These are phyloP conservation scores for Pachysandra terminalis DNA, from an alignment of 164 flowering plant species.

Conservation along the genomic window DNA sequence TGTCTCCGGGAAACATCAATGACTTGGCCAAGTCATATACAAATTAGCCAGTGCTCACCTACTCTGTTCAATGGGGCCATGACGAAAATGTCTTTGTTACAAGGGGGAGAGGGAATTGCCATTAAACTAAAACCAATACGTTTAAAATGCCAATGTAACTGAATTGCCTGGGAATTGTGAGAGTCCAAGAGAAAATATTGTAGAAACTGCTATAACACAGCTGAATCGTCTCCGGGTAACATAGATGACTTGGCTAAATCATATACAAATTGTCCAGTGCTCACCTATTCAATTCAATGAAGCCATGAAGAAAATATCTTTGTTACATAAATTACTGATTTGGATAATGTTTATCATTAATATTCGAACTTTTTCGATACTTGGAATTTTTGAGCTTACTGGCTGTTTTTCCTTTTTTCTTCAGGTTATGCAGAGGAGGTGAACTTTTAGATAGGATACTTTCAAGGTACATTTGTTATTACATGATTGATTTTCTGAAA, in stretches of 20 bases:
- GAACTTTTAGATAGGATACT: constrained; percentile 86
- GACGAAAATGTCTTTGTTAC: too few species aligned
- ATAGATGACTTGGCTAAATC: too few species aligned
- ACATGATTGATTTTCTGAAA: not conserved
- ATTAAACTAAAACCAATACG: not conserved
- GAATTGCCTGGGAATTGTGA: not conserved
- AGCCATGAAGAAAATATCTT: too few species aligned
- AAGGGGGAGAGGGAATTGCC: too few species aligned
- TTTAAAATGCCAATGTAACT: not conserved
- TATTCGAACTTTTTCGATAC: not conserved
- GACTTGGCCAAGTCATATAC: too few species aligned
- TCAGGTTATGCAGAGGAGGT: constrained; percentile 90
- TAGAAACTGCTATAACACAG: too few species aligned
- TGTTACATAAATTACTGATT: too few species aligned
- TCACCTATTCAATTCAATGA: too few species aligned
- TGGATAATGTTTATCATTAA: too few species aligned
- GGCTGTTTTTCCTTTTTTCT: constrained; percentile 8
- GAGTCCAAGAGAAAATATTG: not conserved
- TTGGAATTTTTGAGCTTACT: constrained; percentile 2
- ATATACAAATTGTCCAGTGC: not conserved
- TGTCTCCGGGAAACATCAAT: not conserved
- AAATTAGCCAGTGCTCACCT: not conserved
- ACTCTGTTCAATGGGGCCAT: too few species aligned
- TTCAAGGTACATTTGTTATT: constrained; percentile 48
- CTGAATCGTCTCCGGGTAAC: not conserved